These are phyloP conservation scores for Terana coerulea DNA, from an alignment of 768 basidiomycete genomes.

Conservation along the genomic window DNA sequence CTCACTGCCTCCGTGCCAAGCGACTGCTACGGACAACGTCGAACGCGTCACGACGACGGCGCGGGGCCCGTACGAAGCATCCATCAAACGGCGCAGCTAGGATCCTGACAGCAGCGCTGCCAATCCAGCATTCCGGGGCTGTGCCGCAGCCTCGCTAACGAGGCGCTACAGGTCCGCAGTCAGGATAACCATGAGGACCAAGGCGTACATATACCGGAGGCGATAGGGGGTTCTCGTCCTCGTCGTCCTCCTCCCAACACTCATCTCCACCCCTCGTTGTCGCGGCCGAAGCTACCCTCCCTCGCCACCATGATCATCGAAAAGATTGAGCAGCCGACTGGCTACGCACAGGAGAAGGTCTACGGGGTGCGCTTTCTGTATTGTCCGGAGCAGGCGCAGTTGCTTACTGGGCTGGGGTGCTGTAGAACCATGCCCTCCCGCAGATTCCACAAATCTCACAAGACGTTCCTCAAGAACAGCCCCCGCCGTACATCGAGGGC, in stretches of 20 bases:
- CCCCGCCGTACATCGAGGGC: constrained; percentile 14
- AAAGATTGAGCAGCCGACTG: not conserved
- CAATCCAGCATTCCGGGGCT: not conserved
- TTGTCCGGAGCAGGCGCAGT: too few species aligned
- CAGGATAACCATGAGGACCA: not conserved
- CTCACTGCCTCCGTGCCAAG: too few species aligned
- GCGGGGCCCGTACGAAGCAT: too few species aligned
- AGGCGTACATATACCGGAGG: not conserved
- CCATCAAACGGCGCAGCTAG: too few species aligned
- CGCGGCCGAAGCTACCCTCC: too few species aligned
- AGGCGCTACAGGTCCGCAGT: not conserved
- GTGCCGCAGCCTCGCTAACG: not conserved
- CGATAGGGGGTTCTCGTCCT: not conserved
- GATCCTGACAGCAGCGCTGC: too few species aligned
- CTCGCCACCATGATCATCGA: not conserved
- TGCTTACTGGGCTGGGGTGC: not conserved
- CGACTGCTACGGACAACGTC: too few species aligned
- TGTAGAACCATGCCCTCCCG: not conserved
- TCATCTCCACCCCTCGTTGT: not conserved
- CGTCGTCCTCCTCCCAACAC: not conserved
- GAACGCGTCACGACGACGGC: too few species aligned
- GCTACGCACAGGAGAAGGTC: not conserved
- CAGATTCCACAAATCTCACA: not conserved
- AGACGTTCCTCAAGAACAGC: constrained; percentile 13
- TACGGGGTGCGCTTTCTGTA: not conserved